phyloP scores from a whole-genome alignment of 768 basidiomycete species.

The Pleurotus giganteus region DNA sequence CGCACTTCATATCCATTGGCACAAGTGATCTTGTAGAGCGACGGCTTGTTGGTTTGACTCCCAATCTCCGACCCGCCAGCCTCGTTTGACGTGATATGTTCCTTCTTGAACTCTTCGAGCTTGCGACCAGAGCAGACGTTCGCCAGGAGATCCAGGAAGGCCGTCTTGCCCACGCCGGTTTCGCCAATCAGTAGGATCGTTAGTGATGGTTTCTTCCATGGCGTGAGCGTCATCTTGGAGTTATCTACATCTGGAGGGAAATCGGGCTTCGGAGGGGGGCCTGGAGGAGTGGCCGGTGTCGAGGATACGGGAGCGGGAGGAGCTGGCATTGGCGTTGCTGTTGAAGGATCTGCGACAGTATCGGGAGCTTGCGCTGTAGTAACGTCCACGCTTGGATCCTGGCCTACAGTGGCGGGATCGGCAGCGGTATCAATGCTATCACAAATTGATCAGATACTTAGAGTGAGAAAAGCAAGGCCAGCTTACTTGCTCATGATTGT shows the following conservation, averaged over 20 bases:
- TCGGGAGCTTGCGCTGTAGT: too few relatives aligned
- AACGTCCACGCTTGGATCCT: too few relatives aligned
- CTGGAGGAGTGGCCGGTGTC: background rate
- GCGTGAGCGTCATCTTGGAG: constrained; percentile 8
- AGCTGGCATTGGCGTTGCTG: background rate
- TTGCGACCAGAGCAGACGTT: constrained; percentile 15
- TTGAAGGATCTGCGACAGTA: too few relatives aligned
- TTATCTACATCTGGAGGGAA: background rate
- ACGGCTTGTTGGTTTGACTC: constrained; percentile 15
- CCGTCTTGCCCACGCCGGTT: constrained; percentile 19
- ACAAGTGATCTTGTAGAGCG: constrained; percentile 11
- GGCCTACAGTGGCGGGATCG: too few relatives aligned
- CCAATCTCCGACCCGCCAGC: constrained; percentile 6
- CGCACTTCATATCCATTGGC: constrained; percentile 13
- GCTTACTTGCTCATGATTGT: too few relatives aligned
- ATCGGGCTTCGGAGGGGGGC: background rate
- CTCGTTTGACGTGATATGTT: constrained; percentile 11
- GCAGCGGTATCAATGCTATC: too few relatives aligned
- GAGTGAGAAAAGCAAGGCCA: too few relatives aligned
- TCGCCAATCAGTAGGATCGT: constrained; percentile 15
- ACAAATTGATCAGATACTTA: too few relatives aligned
- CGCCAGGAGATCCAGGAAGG: constrained; percentile 15
- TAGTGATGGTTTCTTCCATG: constrained; percentile 9
- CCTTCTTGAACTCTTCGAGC: constrained; percentile 6
- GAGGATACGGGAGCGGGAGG: too few relatives aligned